Base-by-base conservation (phyloP, 129 eudicot genomes). In the Flaveria trinervia region DNA sequence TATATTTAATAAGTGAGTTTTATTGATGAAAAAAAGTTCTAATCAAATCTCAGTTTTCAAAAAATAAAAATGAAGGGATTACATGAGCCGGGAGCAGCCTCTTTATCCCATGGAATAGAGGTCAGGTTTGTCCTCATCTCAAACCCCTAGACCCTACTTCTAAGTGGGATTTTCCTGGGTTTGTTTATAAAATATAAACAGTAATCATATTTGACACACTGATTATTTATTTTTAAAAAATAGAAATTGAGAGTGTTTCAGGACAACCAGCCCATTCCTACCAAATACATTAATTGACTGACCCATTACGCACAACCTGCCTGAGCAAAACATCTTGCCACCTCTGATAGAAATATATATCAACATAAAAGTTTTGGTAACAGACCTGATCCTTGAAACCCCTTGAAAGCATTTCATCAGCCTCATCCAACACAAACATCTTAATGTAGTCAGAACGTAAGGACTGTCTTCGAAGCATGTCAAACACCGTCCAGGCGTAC, bases 341-440 rank as follows among this genome's bases (percentile, higher is more conserved):
- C 9, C 8, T 16, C 23, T 3, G 5, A 30, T 30, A 55, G 0
- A 9, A 41, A 1, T 16, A 39, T 12, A 7, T 26, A 68, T n/a
- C 5, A 6, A 44, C 17, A 74, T 39, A 28, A 20, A 17, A 60
- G 26, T 23, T 59, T 59, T 41, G 43, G 16, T 9, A 43, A 64
- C 9, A 65, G 12, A 79, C 83, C 84, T 80, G 84, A 66, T 80
- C 84, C 74, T 73, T 80, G 79, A 73, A 80, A 65, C 84, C 84
- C 57, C 79, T 22, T 8, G 79, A 80, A 73, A 80, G 79, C 84
- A 80, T 80, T 68, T 80, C 84, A 80, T 80, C 84, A n/a, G 84
- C 79, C 16, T 80, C 84, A 39, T 80, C 84, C 25, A 80, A 45
- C 41, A 80, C 84, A 44, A 80, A 80, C 84, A 80, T 80, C 30